phyloP scores from a whole-genome alignment of 768 basidiomycete genomes.

The Suillus weaverae region DNA sequence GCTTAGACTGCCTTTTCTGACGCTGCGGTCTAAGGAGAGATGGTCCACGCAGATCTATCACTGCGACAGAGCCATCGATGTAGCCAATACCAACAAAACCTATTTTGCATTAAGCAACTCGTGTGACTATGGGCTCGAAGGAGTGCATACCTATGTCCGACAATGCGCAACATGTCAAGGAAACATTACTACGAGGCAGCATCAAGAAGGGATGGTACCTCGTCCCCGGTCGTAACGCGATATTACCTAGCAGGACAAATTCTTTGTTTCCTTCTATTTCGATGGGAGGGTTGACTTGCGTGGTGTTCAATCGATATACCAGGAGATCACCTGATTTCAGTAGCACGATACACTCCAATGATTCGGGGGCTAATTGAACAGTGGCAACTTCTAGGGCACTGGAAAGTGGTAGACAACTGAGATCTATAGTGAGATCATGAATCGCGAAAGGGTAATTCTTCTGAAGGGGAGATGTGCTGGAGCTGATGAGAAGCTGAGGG shows the following conservation, averaged over 20 bases:
- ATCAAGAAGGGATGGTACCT: constrained; percentile 64
- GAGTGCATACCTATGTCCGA: constrained; percentile 67
- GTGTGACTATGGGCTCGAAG: not conserved
- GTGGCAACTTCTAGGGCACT: constrained; percentile 39
- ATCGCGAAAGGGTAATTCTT: constrained; percentile 68
- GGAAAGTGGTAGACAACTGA: constrained; percentile 43
- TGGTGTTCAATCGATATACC: constrained; percentile 43
- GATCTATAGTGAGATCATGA: constrained; percentile 59
- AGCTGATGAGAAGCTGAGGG: constrained; percentile 56
- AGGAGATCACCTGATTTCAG: constrained; percentile 58
- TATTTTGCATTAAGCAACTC: constrained; percentile 26
- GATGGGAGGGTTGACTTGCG: constrained; percentile 15
- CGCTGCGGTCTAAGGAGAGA: constrained; percentile 51
- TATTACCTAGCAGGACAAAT: constrained; percentile 53
- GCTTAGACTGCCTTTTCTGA: constrained; percentile 40
- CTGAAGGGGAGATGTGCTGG: constrained; percentile 48
- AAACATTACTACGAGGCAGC: constrained; percentile 48
- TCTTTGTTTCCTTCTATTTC: constrained; percentile 43
- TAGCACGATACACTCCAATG: constrained; percentile 56
- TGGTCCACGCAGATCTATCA: constrained; percentile 78
- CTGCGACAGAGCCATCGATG: constrained; percentile 52
- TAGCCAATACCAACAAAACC: constrained; percentile 81
- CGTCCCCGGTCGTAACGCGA: constrained; percentile 38
- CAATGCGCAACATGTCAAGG: constrained; percentile 55
- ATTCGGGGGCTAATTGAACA: constrained; percentile 52